Base-by-base conservation (phyloP, 768 basidiomycete genomes). In the Tephrocybe rancida region DNA sequence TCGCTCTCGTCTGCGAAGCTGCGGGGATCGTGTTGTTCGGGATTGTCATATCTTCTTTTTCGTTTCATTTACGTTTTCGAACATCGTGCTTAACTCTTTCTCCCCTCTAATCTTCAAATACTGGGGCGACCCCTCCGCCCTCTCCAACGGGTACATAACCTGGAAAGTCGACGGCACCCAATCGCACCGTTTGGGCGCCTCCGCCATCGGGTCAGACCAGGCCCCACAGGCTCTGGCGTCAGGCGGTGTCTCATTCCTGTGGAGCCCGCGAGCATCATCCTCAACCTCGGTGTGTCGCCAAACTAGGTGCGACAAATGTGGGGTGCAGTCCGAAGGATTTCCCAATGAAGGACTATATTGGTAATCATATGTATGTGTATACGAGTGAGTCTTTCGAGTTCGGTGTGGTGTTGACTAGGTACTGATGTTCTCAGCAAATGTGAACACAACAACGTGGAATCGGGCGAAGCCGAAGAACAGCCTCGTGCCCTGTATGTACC, bases 311-410 rank as follows among this genome's bases (percentile, higher is more conserved):
- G 47, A 70, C 59, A 25, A 89, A 88, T 62, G 63, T 85, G 22
- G 88, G 89, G 2, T 92, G 90, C 64, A 74, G 82, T 64, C 90
- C 90, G 0, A 58, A 68, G 24, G 74, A 79, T 39, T 83, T 79
- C 57, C 90, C 90, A 1, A 94, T 90, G 2, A 69, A 76, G 50
- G 71, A 81, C 42, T 88, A 87, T 65, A 87, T 87, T 61, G 66
- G 72, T 27, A 64, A 64, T 26, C 86, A 89, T 65, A 37, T 72
- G 45, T 70, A 75, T 37, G 83, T 82, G n/a, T 88, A 86, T 68
- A 74, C 62, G 43, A 78, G 86, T 87, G 57, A 25, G 85, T 79
- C 7, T 16, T 1, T 16, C 14, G 24, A 22, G 19, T 45, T 55
- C 24, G 44, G 18, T 26, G 37, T 37, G n/a, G 19, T 44, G 5